Evolutionary conservation across 2,329 filamentous ascomycete species (phyloP), one percentile per base, ranked within the genome.

Genomic region (Rhexocercosporidium sp.): DNA sequence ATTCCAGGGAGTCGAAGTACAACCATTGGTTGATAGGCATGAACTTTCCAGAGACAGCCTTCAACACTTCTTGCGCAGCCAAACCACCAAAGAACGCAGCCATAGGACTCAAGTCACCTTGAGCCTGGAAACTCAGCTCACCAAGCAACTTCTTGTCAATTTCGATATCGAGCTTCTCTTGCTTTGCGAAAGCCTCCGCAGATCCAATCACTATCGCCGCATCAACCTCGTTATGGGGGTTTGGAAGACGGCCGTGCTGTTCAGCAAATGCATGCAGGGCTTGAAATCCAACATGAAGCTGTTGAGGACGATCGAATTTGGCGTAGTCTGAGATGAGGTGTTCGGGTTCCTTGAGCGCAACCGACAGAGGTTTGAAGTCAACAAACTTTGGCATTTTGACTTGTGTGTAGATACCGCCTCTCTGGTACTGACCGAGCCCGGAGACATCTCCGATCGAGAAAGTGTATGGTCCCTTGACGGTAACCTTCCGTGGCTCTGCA

Each of bases 1-100:
- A 97, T 80, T 99, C 96, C n/a, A 99, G 84, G 1, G 96, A 97
- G 80, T 99, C 96, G 75, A 97, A 96, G 84, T 99, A 98, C 78
- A 99, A 86, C 89, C 92, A 98, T 79, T 99, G 96, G 73, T 92
- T 87, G 72, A 98, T 90, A n/a, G 96, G 96, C 75, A 93, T 89
- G 82, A 99, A 99, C 81, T 99, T 99, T 73, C 96, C 96, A 62
- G 96, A 99, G 7, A 99, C 93, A 20, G 95, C 93, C 82, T 99
- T 99, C 69, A 99, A 86, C 25, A 97, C 91, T 80, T 99, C 96
- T 78, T 99, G 96, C 1, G 96, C 96, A 29, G 93, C 88, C 73
- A 97, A 87, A 74, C 96, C 96, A 79, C 96, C 96, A 76, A 97
- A 98, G 81, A 97, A 92, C 20, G 96, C 95, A 27, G 94, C 93